Percentiles rank a stretch among this genome's conserved stretches.
These are phyloP conservation scores for Neospermospora avenae DNA, from an alignment of 2,329 filamentous ascomycete genomes.

Conservation along the genomic window DNA sequence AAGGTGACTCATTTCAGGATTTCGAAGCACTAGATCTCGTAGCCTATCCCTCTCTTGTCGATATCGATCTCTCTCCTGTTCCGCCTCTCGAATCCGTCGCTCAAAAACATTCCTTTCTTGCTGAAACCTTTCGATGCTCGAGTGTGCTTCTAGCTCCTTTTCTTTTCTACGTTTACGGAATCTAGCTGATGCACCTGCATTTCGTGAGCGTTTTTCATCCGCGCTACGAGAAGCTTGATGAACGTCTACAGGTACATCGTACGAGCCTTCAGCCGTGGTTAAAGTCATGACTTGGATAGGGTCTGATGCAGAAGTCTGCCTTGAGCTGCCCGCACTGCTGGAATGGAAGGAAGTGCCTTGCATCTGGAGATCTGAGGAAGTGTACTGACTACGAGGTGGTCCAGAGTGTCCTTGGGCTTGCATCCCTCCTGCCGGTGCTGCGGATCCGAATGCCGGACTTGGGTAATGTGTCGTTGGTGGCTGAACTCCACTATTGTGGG, in stretches of 20 bases:
- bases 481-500: conserved; percentile 25
- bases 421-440: conserved; percentile 31
- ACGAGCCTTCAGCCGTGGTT: conserved; percentile 49
- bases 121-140: conserved; percentile 67
- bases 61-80: conserved; percentile 70
- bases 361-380: conserved; percentile 30
- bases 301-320: conserved; percentile 34
- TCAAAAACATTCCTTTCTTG: conserved; percentile 67
- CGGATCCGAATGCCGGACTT: conserved; percentile 29
- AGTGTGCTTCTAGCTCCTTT: conserved; percentile 69
- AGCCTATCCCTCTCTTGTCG: conserved; percentile 69
- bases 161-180: conserved; percentile 81
- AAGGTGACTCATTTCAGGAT: conserved; percentile 52
- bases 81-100: conserved; percentile 48
- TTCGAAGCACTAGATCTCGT: conserved; percentile 60
- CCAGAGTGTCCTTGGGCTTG: conserved; percentile 32
- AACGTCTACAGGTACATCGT: conserved; percentile 70
- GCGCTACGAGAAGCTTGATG: conserved; percentile 79
- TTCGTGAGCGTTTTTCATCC: conserved; percentile 81
- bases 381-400: conserved; percentile 36
- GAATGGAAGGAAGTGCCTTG: conserved; percentile 30
- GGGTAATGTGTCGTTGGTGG: conserved; percentile 30
- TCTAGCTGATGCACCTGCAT: conserved; percentile 79
- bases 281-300: conserved; percentile 36
- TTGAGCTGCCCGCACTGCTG: conserved; percentile 31